These are phyloP conservation scores for Dioscorea dumetorum DNA, from an alignment of 106 monocot species.

Conservation along the genomic window DNA sequence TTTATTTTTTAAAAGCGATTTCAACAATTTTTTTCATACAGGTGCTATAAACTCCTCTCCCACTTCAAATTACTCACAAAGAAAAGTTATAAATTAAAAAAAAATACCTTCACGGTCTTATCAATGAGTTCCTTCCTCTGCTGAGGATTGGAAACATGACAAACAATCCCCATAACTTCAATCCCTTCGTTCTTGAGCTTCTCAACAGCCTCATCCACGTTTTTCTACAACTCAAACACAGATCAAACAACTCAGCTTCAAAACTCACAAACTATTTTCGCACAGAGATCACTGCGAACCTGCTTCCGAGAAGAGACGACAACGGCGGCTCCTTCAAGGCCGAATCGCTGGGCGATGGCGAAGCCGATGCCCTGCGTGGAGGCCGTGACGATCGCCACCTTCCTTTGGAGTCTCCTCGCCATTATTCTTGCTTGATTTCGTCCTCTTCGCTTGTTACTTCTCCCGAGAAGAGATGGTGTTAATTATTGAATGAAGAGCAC, in stretches of 20 bases:
- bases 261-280: too few relatives aligned
- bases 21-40: too few relatives aligned
- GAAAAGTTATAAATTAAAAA: not conserved
- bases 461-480: too few relatives aligned
- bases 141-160: constrained; percentile 75
- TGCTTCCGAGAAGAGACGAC: constrained; percentile 94
- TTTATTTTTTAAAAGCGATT: too few relatives aligned
- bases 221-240: constrained; percentile 36
- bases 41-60: too few relatives aligned
- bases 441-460: too few relatives aligned
- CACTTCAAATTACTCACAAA: too few relatives aligned
- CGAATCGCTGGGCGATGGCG: constrained; percentile 84
- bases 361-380: constrained; percentile 95
- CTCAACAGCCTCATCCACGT: constrained; percentile 88
- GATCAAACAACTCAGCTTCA: not conserved
- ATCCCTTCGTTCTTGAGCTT: constrained; percentile 65
- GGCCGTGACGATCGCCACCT: constrained; percentile 96
- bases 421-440: not conserved
- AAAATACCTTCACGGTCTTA: constrained; percentile 21
- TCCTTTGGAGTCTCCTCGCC: constrained; percentile 46
- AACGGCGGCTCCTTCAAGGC: constrained; percentile 76
- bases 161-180: constrained; percentile 65
- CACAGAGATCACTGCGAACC: constrained; percentile 16
- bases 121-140: constrained; percentile 33
- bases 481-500: too few relatives aligned